A percentile compares a stretch with the other conserved stretches of the same genome.
Conservation (phyloP, 139 green algal genomes). For the Coelastrella sp. region DNA sequence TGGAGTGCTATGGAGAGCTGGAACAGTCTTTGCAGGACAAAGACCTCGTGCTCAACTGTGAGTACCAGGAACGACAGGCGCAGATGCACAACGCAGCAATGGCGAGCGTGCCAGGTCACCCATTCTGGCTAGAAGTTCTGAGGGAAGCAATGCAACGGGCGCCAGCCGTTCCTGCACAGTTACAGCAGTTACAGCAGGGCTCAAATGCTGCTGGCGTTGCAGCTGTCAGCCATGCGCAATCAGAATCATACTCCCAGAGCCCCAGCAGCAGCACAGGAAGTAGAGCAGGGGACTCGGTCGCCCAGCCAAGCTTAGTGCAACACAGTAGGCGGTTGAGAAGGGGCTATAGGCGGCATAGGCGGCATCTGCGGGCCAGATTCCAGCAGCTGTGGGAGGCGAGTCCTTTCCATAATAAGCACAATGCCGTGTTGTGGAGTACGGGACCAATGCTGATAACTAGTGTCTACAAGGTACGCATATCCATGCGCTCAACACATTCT, state of each 20-base stretch:
- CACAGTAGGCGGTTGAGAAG: too few species aligned
- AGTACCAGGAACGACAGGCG: neutral
- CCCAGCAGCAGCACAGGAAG: neutral
- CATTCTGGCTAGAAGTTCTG: constrained; percentile 40
- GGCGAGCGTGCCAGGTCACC: constrained; percentile 10
- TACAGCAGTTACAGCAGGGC: too few species aligned
- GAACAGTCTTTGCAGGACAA: neutral
- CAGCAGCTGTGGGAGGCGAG: constrained; percentile 4
- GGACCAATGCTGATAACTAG: constrained; percentile 23
- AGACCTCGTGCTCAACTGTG: constrained; percentile 34
- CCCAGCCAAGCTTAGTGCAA: neutral
- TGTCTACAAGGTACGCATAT: constrained; percentile 15
- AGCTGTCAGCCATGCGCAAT: too few species aligned
- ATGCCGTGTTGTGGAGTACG: constrained; percentile 15
- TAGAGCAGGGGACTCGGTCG: neutral
- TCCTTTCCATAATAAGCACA: neutral
- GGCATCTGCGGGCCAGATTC: neutral
- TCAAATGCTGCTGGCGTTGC: too few species aligned
- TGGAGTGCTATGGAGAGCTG: constrained; percentile 6
- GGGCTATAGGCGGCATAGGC: too few species aligned
- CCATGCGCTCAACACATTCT: too few species aligned
- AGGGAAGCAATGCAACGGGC: neutral
- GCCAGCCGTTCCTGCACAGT: neutral
- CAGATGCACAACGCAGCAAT: constrained; percentile 40
- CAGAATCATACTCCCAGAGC: neutral